Base-by-base conservation (phyloP, 2,329 filamentous ascomycete species). In the Claviceps citrina region DNA sequence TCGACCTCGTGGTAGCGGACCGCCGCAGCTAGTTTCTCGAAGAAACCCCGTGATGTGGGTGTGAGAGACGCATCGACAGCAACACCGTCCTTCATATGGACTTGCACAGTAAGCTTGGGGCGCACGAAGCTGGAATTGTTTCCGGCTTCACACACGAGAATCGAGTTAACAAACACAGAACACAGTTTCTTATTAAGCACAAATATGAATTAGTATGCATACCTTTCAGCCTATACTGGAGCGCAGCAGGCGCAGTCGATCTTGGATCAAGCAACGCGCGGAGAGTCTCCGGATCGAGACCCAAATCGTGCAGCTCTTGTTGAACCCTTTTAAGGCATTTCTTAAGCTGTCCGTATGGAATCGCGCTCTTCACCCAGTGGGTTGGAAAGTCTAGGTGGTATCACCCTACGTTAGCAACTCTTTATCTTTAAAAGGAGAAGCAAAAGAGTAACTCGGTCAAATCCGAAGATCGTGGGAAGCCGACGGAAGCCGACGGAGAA, bases 261-360 rank as follows among this genome's bases (percentile, higher is more conserved):
- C 67, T 60, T 24, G 66, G 60, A 41, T 68, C 65, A 40, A 82
- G 66, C 22, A 91, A 67, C 42, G 73, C 70, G 35, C 75, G 69
- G 41, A 93, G 63, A 2, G 80, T 85, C 8, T 78, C 70, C 4
- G 73, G 72, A 47, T 84, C 80, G 24, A 93, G 72, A 7, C 84
- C 84, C 12, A 89, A 63, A 26, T 70, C 68, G 31, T 68, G 63
- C 39, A 93, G 68, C 63, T 93, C 84, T 38, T 65, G 63, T 47
- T 79, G 74, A 37, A 93, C 78, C 54, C 78, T 79, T 55, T 87
- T 89, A 54, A 93, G 79, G 60, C 82, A 84, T 64, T 93, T 93
- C 61, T 93, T 93, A 42, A 93, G 71, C 58, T 85, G 75, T 33
- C 79, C 73, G 57, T 93, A 93, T 3, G 82, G 84, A 45, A 93